Evolutionary conservation across 1,284 basidiomycete species (phyloP), one percentile per base, ranked within the genome.

Genomic region (Fomitopsis schrenkii): DNA sequence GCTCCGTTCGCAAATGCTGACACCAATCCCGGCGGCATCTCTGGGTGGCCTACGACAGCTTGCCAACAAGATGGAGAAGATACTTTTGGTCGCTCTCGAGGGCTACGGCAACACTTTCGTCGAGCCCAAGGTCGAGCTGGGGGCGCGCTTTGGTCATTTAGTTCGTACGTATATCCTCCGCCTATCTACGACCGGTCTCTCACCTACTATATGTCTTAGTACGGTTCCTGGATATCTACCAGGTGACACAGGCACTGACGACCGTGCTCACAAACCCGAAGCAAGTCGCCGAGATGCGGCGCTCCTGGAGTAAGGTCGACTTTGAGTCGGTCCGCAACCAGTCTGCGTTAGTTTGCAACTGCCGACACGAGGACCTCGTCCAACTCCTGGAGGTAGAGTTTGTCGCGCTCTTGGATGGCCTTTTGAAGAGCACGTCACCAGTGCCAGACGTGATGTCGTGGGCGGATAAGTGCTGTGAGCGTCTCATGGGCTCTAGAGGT

Each of bases 61-160:
- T 59, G 92, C 91, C n/a, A 85, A 91, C 71, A 93, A 93, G 77
- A 93, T 94, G 92, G 91, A 94, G 72, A 93, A 94, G 74, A 90
- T 94, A 57, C 78, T 94, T 22, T 78, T 94, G 38, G 80, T 89
- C 50, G 90, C 93, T 33, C 78, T 94, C 38, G 91, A 93, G 65
- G 83, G 83, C 65, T 94, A 93, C 65, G 90, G 91, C 12, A 90
- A 90, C 67, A 93, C 90, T n/a, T 94, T 94, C 74, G 90, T 94
- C 53, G 92, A 94, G 72, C 92, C 91, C 55, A 94, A 94, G 73
- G 91, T 94, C 33, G 91, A 94, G 70, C 77, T 94, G 59, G 93
- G 93, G 35, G 93, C 91, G 52, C 87, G 91, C 56, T 94, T 94
- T 71, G 93, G 92, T 6, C 91, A 94, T 72, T 84, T 94, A 63